A percentile compares a stretch with the other conserved stretches of the same genome.
Conservation (phyloP, 2,329 filamentous ascomycete genomes). For the Aureobasidium sp. region DNA sequence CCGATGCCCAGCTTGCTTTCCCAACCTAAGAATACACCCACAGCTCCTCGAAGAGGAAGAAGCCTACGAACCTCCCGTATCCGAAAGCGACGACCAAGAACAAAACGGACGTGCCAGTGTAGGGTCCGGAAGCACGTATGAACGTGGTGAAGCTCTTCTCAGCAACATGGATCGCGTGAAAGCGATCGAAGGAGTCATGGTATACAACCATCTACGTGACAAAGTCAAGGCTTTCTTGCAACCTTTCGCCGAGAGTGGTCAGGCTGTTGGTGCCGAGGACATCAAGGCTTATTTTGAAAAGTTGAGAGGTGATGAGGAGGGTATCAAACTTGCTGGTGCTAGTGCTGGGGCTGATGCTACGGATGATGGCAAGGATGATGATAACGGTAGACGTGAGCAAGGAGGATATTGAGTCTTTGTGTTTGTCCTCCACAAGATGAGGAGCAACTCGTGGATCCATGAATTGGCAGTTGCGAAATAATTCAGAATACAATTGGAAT, state of each 20-base stretch:
- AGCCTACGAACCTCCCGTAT: slow-evolving; percentile 84
- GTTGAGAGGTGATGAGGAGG: slow-evolving; percentile 77
- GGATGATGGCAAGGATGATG: slow-evolving; percentile 24
- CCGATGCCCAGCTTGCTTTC: slow-evolving; percentile 74
- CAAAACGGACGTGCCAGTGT: slow-evolving; percentile 49
- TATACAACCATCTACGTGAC: slow-evolving; percentile 92
- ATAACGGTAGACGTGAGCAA: background rate
- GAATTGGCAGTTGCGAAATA: too few relatives aligned
- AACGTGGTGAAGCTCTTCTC: slow-evolving; percentile 86
- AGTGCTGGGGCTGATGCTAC: slow-evolving; percentile 39
- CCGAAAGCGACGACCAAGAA: slow-evolving; percentile 44
- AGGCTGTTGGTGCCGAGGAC: slow-evolving; percentile 85
- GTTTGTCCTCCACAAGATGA: too few relatives aligned
- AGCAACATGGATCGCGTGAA: slow-evolving; percentile 86
- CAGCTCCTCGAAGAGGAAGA: slow-evolving; percentile 93
- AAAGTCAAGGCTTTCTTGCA: slow-evolving; percentile 92
- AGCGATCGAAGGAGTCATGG: slow-evolving; percentile 93
- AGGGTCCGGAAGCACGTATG: slow-evolving; percentile 75
- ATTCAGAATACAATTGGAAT: too few relatives aligned
- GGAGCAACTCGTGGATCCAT: too few relatives aligned
- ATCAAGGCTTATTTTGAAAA: slow-evolving; percentile 96
- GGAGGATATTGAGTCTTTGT: too few relatives aligned
- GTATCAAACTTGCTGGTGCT: slow-evolving; percentile 56
- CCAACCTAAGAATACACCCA: slow-evolving; percentile 59
- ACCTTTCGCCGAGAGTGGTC: slow-evolving; percentile 85